Conservation (phyloP, 257 asterid genomes). For the Scutellaria minor region DNA sequence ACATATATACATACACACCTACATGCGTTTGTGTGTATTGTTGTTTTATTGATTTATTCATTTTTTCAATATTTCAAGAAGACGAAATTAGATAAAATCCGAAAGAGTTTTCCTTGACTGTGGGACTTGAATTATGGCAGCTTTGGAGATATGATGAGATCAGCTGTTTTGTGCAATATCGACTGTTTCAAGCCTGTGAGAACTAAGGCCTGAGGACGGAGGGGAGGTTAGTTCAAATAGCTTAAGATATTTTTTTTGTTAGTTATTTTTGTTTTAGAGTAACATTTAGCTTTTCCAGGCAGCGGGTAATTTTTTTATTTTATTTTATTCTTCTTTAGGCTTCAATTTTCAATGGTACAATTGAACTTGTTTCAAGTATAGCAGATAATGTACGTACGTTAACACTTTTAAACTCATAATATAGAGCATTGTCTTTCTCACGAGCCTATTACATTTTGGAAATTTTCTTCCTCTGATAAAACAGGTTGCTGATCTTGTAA, state of each 20-base stretch:
- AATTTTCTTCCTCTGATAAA: constrained; percentile 13
- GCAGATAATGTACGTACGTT: constrained; percentile 35
- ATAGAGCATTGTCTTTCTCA: background rate
- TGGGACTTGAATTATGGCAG: constrained; percentile 63
- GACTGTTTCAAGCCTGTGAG: constrained; percentile 93
- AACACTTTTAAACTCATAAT: constrained; percentile 28
- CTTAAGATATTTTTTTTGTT: constrained; percentile 26
- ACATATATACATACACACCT: constrained; percentile 23
- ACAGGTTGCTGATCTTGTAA: constrained; percentile 24
- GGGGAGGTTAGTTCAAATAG: constrained; percentile 53
- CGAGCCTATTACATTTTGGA: constrained; percentile 20
- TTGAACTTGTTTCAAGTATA: constrained; percentile 26
- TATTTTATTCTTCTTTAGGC: constrained; percentile 17
- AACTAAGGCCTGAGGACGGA: constrained; percentile 63
- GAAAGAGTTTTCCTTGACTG: constrained; percentile 42
- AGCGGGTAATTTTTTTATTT: constrained; percentile 7
- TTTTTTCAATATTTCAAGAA: constrained; percentile 21
- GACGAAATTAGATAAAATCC: constrained; percentile 25
- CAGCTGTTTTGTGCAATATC: constrained; percentile 94
- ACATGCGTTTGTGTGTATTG: constrained; percentile 6
- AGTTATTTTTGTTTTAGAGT: constrained; percentile 23
- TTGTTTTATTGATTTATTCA: constrained; percentile 6
- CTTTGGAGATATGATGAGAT: constrained; percentile 91
- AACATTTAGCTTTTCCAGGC: constrained; percentile 33
- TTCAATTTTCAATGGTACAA: constrained; percentile 17